Evolutionary conservation across 257 asterid species (phyloP), one percentile per base, ranked within the genome.

Genomic region (Penstemon barbatus): DNA sequence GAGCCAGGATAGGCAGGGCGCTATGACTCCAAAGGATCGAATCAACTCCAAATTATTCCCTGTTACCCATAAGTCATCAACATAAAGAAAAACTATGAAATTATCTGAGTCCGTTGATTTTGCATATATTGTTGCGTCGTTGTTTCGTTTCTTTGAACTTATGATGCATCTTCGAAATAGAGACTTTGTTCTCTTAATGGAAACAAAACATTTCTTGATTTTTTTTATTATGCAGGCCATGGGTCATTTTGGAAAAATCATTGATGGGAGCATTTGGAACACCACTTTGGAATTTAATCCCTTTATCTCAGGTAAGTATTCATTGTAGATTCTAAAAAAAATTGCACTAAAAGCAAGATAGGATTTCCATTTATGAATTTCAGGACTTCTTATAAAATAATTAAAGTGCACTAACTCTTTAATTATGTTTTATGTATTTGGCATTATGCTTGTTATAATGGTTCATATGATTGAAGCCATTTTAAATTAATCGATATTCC

Each of bases 141-240:
- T 25, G 33, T 25, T 25, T 53, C 44, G n/a, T 62, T 39, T 36
- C 9, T 46, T 46, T 18, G 7, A 75, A 49, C 8, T 64, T 46
- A 45, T 38, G 12, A 12, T 53, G 70, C 67, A 65, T 15, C 18
- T 15, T 15, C 18, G 18, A 15, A 15, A 15, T 15, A 15, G 18
- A 15, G 18, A 15, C 18, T 15, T 15, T 15, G 18, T 15, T 15
- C 18, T 15, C 18, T 15, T 15, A 15, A 15, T 15, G 43, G 54
- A 46, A 12, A 51, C 67, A 41, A 41, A 36, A 10, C 66, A 37
- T 37, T 65, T 36, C 53, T 40, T 54, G 33, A n/a, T 62, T 37
- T 5, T 49, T 54, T 60, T 15, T n/a, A 66, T 73, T 63, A 25
- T 74, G 69, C 81, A 87, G 94, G 80, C 94, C 94, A 43, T 78